These are phyloP conservation scores for Thelonectria blattea DNA, from an alignment of 2,329 filamentous ascomycete species.

Conservation along the genomic window DNA sequence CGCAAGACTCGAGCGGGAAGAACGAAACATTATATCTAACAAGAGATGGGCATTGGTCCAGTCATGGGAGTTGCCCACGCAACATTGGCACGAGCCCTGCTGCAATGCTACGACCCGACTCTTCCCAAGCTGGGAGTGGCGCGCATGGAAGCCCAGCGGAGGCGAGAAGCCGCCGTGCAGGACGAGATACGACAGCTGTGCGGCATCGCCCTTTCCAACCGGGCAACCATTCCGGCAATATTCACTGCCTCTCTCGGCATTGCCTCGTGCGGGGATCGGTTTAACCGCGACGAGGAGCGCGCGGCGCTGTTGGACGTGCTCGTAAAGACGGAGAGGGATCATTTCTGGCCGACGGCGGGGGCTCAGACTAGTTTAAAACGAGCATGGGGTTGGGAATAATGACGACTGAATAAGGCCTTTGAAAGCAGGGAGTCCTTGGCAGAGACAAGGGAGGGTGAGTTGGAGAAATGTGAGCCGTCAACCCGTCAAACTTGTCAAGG, in stretches of 20 bases:
- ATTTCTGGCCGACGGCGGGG: conserved; percentile 58
- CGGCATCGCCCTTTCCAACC: conserved; percentile 64
- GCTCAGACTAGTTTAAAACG: conserved; percentile 54
- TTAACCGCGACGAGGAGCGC: conserved; percentile 53
- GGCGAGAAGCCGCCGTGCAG: conserved; percentile 50
- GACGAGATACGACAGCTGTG: conserved; percentile 59
- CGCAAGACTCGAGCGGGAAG: no score
- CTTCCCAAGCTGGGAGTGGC: conserved; percentile 55
- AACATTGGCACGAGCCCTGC: conserved; percentile 62
- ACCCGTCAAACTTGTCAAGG: no score
- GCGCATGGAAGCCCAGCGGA: conserved; percentile 39
- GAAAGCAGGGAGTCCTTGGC: background rate
- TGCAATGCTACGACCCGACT: conserved; percentile 61
- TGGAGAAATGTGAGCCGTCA: background rate
- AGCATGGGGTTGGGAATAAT: conserved; percentile 54
- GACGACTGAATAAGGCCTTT: no score
- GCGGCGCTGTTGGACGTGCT: conserved; percentile 55
- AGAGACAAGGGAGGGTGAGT: background rate
- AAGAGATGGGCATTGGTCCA: conserved; percentile 29
- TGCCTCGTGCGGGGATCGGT: conserved; percentile 56
- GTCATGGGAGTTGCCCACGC: conserved; percentile 67
- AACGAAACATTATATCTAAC: no score
- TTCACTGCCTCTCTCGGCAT: conserved; percentile 64
- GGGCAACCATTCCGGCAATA: conserved; percentile 60
- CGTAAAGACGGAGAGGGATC: conserved; percentile 53